Conservation (phyloP, 495 filamentous ascomycete species). For the Penicillium taxi region DNA sequence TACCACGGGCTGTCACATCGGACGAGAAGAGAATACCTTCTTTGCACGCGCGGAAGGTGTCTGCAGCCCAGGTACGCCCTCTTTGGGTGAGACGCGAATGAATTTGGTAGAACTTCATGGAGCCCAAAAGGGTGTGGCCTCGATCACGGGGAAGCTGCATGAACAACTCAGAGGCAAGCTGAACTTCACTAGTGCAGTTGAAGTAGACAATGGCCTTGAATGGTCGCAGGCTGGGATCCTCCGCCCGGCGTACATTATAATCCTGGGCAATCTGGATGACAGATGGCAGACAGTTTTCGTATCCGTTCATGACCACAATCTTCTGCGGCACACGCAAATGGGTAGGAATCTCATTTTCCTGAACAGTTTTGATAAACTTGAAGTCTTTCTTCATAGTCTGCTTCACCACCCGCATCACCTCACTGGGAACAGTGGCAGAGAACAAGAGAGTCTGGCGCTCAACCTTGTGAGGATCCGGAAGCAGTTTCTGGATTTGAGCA, state of each 20-base stretch:
- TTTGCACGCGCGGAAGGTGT: constrained; percentile 55
- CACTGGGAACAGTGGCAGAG: constrained; percentile 81
- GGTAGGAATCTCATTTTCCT: constrained; percentile 70
- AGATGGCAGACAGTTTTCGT: constrained; percentile 70
- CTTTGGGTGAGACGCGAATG: constrained; percentile 71
- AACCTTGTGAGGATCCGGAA: constrained; percentile 54
- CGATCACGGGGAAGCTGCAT: constrained; percentile 33
- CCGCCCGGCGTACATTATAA: constrained; percentile 32
- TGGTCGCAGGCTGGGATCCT: constrained; percentile 40
- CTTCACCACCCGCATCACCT: constrained; percentile 73
- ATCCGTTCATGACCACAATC: constrained; percentile 51
- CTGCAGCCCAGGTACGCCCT: constrained; percentile 56
- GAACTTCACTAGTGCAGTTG: constrained; percentile 64
- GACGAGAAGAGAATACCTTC: constrained; percentile 79
- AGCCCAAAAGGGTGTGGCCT: constrained; percentile 36
- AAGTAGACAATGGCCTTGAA: constrained; percentile 96
- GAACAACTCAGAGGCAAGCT: constrained; percentile 55
- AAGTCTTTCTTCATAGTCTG: constrained; percentile 63
- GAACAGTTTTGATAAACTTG: constrained; percentile 76
- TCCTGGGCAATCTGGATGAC: constrained; percentile 65
- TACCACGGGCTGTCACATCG: constrained; percentile 88
- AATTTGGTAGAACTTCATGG: constrained; percentile 54
- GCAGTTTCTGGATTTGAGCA: constrained; percentile 52
- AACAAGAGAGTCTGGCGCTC: constrained; percentile 86
- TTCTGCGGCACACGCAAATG: constrained; percentile 79